Evolutionary conservation across 1,139 yeast genomes (phyloP).

Genomic region (Taphrina communis): DNA sequence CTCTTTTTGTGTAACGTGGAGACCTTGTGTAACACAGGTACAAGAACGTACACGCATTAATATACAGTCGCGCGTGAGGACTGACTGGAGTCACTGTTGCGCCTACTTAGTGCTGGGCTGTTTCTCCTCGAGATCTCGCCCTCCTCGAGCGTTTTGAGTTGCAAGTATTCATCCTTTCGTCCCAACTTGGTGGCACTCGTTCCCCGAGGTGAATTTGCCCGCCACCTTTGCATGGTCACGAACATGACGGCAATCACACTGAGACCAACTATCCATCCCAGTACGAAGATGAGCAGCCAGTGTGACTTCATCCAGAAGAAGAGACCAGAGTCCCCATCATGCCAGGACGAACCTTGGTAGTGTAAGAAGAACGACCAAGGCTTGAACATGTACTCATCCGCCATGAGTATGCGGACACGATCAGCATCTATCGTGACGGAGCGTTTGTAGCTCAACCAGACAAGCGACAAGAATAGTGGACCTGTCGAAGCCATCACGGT

Average conservation of each 20-base stretch:
- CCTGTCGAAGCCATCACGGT: slow-evolving; percentile 96
- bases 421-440: slow-evolving; percentile 44
- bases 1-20: not conserved
- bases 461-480: slow-evolving; percentile 80
- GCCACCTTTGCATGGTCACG: slow-evolving; percentile 9
- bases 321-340: slow-evolving; percentile 47
- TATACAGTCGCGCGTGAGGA: slow-evolving; percentile 14
- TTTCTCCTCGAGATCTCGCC: slow-evolving; percentile 29
- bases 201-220: not conserved
- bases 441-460: slow-evolving; percentile 76
- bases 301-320: slow-evolving; percentile 46
- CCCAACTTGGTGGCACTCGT: not conserved
- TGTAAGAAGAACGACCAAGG: slow-evolving; percentile 47
- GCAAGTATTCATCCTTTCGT: slow-evolving; percentile 19
- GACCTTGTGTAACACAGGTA: not conserved
- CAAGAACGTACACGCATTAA: not conserved
- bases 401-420: slow-evolving; percentile 47
- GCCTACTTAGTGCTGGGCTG: slow-evolving; percentile 22
- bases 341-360: slow-evolving; percentile 48
- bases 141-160: slow-evolving; percentile 22
- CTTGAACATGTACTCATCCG: slow-evolving; percentile 45
- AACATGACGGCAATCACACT: slow-evolving; percentile 38
- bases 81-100: slow-evolving; percentile 20
- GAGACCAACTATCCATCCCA: slow-evolving; percentile 44
- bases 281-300: slow-evolving; percentile 46